These are phyloP conservation scores for Asclepias syriaca DNA, from an alignment of 257 asterid species.

Conservation along the genomic window DNA sequence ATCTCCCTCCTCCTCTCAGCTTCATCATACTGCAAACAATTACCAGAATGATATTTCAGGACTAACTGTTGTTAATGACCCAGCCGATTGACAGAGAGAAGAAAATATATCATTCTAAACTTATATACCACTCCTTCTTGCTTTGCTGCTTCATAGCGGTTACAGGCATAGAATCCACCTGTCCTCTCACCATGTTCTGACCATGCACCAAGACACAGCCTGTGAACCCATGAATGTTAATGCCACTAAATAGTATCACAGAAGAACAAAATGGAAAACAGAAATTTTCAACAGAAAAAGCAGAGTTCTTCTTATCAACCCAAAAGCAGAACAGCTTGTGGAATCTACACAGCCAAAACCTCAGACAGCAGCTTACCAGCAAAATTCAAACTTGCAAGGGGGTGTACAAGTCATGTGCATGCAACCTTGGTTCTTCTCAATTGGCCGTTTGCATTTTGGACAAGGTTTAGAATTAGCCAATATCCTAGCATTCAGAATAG, in stretches of 20 bases:
- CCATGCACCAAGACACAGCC: slow-evolving; percentile 98
- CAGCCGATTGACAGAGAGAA: not conserved
- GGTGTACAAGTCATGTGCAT: slow-evolving; percentile 99
- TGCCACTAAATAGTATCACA: slow-evolving; percentile 2
- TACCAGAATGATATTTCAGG: not conserved
- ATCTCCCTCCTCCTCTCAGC: slow-evolving; percentile 96
- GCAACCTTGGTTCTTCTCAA: slow-evolving; percentile 99
- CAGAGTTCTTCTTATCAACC: too few relatives aligned
- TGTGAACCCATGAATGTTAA: slow-evolving; percentile 20
- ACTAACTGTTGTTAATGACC: not conserved
- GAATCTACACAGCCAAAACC: not conserved
- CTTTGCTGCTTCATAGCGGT: slow-evolving; percentile 96
- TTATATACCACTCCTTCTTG: slow-evolving; percentile 93
- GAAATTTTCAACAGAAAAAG: not conserved
- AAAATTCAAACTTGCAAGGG: slow-evolving; percentile 97
- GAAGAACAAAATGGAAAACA: not conserved
- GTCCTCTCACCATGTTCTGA: slow-evolving; percentile 98
- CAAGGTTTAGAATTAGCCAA: slow-evolving; percentile 99
- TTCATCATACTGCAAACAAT: slow-evolving; percentile 74
- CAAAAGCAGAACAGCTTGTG: not conserved
- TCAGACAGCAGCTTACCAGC: slow-evolving; percentile 62
- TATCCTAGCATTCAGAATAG: slow-evolving; percentile 49
- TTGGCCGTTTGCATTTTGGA: slow-evolving; percentile 99
- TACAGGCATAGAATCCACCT: slow-evolving; percentile 98
- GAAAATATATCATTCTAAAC: slow-evolving; percentile 6